Conservation (phyloP, 2,329 filamentous ascomycete species). For the Colletotrichum lindemuthianum region DNA sequence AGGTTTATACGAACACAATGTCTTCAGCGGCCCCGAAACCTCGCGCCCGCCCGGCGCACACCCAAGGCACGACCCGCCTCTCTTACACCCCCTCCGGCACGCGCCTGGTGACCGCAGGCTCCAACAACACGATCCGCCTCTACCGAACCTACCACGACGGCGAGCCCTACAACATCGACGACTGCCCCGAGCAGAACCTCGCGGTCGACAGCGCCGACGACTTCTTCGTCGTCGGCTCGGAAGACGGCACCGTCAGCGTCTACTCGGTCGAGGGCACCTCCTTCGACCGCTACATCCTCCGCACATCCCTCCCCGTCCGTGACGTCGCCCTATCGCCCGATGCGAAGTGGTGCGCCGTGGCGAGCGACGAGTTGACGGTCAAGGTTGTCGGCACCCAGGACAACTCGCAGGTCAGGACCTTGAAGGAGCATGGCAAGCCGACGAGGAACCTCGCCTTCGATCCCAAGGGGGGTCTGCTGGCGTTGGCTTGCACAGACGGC, state of each 20-base stretch:
- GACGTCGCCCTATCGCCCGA: constrained; percentile 87
- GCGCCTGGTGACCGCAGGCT: constrained; percentile 89
- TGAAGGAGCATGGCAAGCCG: constrained; percentile 86
- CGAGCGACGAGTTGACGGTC: constrained; percentile 94
- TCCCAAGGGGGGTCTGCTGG: constrained; percentile 76
- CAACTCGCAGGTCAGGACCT: constrained; percentile 77
- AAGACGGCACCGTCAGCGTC: constrained; percentile 95
- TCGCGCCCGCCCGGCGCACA: constrained; percentile 77
- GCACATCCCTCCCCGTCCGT: constrained; percentile 86
- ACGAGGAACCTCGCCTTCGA: constrained; percentile 94
- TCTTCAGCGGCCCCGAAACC: constrained; percentile 58
- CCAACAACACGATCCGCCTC: constrained; percentile 92
- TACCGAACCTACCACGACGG: constrained; percentile 93
- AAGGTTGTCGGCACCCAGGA: constrained; percentile 88
- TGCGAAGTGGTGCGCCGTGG: constrained; percentile 88
- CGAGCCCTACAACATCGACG: constrained; percentile 91
- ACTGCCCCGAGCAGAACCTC: constrained; percentile 89
- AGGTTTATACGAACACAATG: constrained; percentile 23
- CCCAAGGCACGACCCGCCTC: constrained; percentile 85
- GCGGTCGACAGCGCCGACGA: constrained; percentile 72
- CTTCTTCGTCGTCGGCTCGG: constrained; percentile 88
- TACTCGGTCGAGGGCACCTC: constrained; percentile 81
- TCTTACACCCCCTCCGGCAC: constrained; percentile 90
- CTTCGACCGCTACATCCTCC: constrained; percentile 84
- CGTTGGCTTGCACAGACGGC: constrained; percentile 89